Evolutionary conservation across 176 grass and related monocot genomes (phyloP).

Genomic region (Tillandsia leiboldiana): DNA sequence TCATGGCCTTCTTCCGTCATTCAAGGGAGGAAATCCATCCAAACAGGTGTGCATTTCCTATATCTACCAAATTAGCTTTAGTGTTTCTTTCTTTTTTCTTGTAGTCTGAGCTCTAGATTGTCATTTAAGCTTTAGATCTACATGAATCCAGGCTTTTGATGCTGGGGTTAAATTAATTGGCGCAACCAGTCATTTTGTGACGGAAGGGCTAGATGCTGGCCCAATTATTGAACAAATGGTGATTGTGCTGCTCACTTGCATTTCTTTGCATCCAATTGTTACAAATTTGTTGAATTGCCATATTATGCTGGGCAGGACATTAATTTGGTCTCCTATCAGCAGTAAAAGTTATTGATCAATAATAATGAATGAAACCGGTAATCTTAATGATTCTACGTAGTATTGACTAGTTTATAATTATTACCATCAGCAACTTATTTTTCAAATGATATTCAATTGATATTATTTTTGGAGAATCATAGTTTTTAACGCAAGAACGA

Average conservation of each 20-base stretch:
- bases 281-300: background rate
- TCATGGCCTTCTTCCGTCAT: constrained; percentile 96
- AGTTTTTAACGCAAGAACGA: too few species aligned
- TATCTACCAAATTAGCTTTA: constrained; percentile 6
- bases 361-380: too few species aligned
- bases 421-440: too few species aligned
- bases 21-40: constrained; percentile 83
- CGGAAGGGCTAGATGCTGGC: constrained; percentile 74
- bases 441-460: too few species aligned
- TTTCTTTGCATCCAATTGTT: background rate
- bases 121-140: constrained; percentile 7
- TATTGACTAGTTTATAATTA: too few species aligned
- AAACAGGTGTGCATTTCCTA: constrained; percentile 52
- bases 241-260: constrained; percentile 6
- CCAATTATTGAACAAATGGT: constrained; percentile 98
- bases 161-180: constrained; percentile 97
- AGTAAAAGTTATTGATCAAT: too few species aligned
- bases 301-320: background rate
- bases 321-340: background rate
- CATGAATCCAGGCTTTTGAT: constrained; percentile 65
- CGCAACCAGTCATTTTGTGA: constrained; percentile 93
- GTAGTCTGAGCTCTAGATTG: background rate
- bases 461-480: too few species aligned
- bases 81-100: background rate
- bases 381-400: too few species aligned